Conservation (phyloP, 2,329 filamentous ascomycete species). For the Purpureocillium lavendulum region DNA sequence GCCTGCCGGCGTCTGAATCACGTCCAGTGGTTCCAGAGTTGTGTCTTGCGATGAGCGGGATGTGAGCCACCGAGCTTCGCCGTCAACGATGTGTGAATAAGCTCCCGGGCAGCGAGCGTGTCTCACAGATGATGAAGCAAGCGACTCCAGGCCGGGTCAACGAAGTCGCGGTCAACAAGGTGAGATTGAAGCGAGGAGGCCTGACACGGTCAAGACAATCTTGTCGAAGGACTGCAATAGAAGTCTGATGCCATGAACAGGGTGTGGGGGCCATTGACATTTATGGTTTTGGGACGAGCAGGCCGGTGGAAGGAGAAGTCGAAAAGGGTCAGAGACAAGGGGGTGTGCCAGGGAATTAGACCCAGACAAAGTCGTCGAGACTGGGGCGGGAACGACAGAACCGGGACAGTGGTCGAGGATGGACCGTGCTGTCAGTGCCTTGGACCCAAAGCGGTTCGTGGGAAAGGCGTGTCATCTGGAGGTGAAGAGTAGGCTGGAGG, state of each 20-base stretch:
- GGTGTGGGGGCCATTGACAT: constrained; percentile 20
- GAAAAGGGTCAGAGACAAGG: constrained; percentile 1
- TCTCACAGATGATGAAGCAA: too few species aligned
- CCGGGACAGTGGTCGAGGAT: constrained; percentile 10
- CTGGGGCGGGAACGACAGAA: constrained; percentile 10
- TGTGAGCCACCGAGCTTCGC: too few species aligned
- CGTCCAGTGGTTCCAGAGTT: too few species aligned
- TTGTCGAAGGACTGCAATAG: neutral
- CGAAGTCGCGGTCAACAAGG: too few species aligned
- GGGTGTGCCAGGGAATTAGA: constrained; percentile 4
- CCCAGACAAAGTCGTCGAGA: constrained; percentile 4
- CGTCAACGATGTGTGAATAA: too few species aligned
- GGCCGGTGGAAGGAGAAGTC: neutral
- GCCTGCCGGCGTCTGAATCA: too few species aligned
- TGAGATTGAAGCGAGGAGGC: neutral
- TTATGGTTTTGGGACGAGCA: constrained; percentile 21
- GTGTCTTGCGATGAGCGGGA: too few species aligned
- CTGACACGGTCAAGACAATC: neutral
- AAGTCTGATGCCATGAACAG: neutral
- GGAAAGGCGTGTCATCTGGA: constrained; percentile 5
- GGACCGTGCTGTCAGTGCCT: constrained; percentile 8
- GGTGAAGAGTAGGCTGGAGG: constrained; percentile 16
- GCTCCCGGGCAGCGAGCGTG: too few species aligned
- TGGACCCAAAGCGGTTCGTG: constrained; percentile 6
- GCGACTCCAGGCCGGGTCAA: too few species aligned